phyloP scores from a whole-genome alignment of 208 protist genomes.

The Naegleria fowleri region DNA sequence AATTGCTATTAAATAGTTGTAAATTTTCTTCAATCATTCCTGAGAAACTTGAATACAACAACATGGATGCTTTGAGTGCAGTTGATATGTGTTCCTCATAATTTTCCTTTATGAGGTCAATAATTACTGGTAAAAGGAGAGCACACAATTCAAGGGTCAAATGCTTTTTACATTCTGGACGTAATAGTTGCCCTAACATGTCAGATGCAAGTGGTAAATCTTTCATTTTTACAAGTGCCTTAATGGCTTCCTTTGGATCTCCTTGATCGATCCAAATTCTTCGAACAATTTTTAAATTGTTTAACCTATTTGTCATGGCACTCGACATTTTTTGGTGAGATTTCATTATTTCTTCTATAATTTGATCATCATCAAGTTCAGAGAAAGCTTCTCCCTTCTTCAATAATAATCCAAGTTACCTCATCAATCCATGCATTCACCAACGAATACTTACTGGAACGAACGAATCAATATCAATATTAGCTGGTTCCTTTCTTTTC shows the following conservation, averaged over 20 bases:
- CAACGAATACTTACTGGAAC: not conserved
- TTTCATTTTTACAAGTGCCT: not conserved
- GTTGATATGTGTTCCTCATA: conserved; percentile 10
- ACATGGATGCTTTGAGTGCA: not conserved
- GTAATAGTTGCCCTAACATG: not conserved
- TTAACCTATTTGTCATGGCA: not conserved
- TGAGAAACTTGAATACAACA: not conserved
- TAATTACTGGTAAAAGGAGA: not conserved
- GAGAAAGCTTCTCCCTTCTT: not conserved
- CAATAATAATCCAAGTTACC: not conserved
- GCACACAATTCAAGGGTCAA: not conserved
- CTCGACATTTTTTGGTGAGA: not conserved
- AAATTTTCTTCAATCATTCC: not conserved
- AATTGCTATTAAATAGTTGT: not conserved
- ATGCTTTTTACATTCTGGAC: not conserved
- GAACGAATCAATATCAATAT: not conserved
- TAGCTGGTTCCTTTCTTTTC: not conserved
- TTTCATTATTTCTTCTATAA: not conserved
- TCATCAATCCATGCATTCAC: not conserved
- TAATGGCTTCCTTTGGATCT: not conserved
- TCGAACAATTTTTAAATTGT: not conserved
- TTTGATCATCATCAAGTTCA: not conserved
- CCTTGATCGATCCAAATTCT: not conserved
- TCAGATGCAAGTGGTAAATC: not conserved
- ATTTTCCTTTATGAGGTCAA: not conserved